Evolutionary conservation across 441 rosid species (phyloP).

Genomic region (Syzygium syzygioides): DNA sequence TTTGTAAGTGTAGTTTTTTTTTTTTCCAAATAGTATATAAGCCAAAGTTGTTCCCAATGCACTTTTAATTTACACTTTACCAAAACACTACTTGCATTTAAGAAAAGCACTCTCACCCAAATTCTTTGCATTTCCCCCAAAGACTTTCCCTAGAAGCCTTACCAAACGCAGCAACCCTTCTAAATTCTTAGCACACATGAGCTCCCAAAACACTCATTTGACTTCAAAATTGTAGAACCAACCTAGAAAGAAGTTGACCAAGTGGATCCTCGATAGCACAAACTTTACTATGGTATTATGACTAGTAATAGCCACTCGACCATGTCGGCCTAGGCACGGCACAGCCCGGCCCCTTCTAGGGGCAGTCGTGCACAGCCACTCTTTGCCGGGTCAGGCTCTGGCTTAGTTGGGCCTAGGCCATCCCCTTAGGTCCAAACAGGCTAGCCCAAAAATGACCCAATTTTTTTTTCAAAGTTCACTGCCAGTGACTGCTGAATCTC

Average conservation of each 20-base stretch:
- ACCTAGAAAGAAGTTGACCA: neutral
- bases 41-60: too few relatives aligned
- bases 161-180: neutral
- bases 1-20: too few relatives aligned
- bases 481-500: too few relatives aligned
- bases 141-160: neutral
- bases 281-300: neutral
- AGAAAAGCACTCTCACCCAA: neutral
- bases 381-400: rapidly evolving
- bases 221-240: neutral
- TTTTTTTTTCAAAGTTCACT: neutral
- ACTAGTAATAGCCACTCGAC: neutral
- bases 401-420: neutral
- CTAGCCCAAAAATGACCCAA: neutral
- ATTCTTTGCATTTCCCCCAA: neutral
- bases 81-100: too few relatives aligned
- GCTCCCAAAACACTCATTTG: neutral
- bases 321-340: rapidly evolving
- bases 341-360: neutral
- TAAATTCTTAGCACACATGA: neutral
- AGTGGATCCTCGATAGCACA: neutral
- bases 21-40: too few relatives aligned
- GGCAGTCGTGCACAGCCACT: too few relatives aligned
- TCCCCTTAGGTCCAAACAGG: neutral
- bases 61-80: too few relatives aligned